phyloP scores from a whole-genome alignment of 345 rosid species.

The Eutrema yunnanense region DNA sequence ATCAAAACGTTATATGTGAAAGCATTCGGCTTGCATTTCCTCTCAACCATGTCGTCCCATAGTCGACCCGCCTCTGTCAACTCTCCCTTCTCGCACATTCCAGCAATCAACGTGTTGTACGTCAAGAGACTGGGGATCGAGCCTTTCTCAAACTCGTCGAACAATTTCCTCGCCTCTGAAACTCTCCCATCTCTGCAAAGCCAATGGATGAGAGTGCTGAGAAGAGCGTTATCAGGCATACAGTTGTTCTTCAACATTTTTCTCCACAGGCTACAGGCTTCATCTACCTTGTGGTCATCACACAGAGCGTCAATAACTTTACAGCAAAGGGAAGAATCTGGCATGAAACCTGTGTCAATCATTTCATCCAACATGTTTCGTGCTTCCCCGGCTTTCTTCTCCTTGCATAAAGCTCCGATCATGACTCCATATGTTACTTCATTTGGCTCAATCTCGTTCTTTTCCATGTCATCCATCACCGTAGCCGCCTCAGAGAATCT shows the following conservation, averaged over 20 bases:
- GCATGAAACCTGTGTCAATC: constrained; percentile 59
- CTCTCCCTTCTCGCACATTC: constrained; percentile 75
- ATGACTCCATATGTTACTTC: constrained; percentile 86
- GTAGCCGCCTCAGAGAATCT: constrained; percentile 64
- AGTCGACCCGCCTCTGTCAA: constrained; percentile 62
- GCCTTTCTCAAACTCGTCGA: constrained; percentile 72
- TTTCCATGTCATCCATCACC: constrained; percentile 90
- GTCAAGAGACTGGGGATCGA: constrained; percentile 65
- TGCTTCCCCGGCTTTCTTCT: constrained; percentile 65
- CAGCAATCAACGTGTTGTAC: constrained; percentile 67
- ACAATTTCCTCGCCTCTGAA: constrained; percentile 64
- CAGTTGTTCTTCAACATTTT: constrained; percentile 65
- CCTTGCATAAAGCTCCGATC: constrained; percentile 66
- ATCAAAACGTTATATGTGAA: constrained; percentile 70
- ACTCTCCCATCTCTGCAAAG: constrained; percentile 69
- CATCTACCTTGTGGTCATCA: constrained; percentile 57
- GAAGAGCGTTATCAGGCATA: constrained; percentile 66
- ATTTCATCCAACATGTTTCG: constrained; percentile 62
- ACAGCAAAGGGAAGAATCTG: constrained; percentile 66
- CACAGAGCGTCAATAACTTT: constrained; percentile 71
- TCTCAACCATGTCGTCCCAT: constrained; percentile 94
- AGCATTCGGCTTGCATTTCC: constrained; percentile 62
- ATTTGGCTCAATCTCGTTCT: constrained; percentile 61
- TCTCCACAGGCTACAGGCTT: constrained; percentile 71
- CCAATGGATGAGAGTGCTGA: constrained; percentile 82